Evolutionary conservation across 768 basidiomycete species (phyloP).

Genomic region (Chalciporus pseudorubinellus): DNA sequence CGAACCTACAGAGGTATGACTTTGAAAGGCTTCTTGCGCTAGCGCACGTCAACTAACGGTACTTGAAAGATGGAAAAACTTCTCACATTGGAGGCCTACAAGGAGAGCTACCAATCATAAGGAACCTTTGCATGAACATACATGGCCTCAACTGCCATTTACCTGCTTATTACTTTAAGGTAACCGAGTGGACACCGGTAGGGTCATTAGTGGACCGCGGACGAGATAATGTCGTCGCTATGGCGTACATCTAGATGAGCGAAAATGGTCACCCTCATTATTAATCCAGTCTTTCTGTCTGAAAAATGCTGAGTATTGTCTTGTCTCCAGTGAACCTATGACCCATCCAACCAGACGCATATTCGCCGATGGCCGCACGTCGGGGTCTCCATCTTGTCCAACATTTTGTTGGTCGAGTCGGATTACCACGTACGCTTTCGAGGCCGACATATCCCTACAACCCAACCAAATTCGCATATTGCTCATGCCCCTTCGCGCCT

Average conservation of each 20-base stretch:
- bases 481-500: too few relatives aligned
- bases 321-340: background rate
- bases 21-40: background rate
- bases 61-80: constrained; percentile 60
- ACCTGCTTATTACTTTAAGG: constrained; percentile 2
- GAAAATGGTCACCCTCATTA: background rate
- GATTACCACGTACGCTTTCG: too few relatives aligned
- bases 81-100: constrained; percentile 76
- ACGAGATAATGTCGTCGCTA: constrained; percentile 4
- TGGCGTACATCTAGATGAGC: constrained; percentile 12
- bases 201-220: background rate
- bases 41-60: background rate
- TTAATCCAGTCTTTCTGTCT: background rate
- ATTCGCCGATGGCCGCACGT: too few relatives aligned
- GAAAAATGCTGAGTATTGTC: too few relatives aligned
- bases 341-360: too few relatives aligned
- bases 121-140: background rate
- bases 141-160: constrained; percentile 27
- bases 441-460: too few relatives aligned
- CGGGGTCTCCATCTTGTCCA: too few relatives aligned
- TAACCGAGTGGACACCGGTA: background rate
- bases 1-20: constrained; percentile 68
- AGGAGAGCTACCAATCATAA: constrained; percentile 50
- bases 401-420: too few relatives aligned
- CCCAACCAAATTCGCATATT: too few relatives aligned